phyloP scores from a whole-genome alignment of 1,139 yeast species.

The Zygoascus sp. region DNA sequence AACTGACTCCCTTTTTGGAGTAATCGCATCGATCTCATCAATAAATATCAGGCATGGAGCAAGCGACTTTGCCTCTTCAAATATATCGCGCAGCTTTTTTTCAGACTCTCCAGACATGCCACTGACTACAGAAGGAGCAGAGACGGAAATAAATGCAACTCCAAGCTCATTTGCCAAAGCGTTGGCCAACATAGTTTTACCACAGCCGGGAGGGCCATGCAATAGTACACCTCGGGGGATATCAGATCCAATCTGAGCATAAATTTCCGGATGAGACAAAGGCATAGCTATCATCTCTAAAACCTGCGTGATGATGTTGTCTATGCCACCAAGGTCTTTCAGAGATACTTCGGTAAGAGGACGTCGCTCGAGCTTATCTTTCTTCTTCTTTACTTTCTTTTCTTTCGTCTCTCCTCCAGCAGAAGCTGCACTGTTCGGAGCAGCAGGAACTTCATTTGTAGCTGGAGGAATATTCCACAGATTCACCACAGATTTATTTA shows the following conservation, averaged over 20 bases:
- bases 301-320: slow-evolving; percentile 71
- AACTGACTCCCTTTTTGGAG: slow-evolving; percentile 97
- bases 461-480: slow-evolving; percentile 50
- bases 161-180: slow-evolving; percentile 93
- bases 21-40: slow-evolving; percentile 96
- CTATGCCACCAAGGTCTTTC: slow-evolving; percentile 85
- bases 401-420: slow-evolving; percentile 18
- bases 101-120: slow-evolving; percentile 99
- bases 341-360: slow-evolving; percentile 40
- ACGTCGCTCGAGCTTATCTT: slow-evolving; percentile 20
- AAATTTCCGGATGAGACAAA: slow-evolving; percentile 87
- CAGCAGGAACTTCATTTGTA: slow-evolving; percentile 14
- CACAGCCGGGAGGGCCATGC: slow-evolving; percentile 99
- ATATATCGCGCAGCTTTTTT: slow-evolving; percentile 84
- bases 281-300: slow-evolving; percentile 92
- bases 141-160: slow-evolving; percentile 84
- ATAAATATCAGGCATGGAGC: slow-evolving; percentile 93
- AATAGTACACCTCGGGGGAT: slow-evolving; percentile 95
- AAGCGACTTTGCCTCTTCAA: slow-evolving; percentile 82
- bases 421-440: no score
- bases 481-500: slow-evolving; percentile 72
- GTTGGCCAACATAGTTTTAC: slow-evolving; percentile 93
- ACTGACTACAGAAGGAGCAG: slow-evolving; percentile 95
- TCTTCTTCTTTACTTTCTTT: slow-evolving; percentile 24
- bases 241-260: slow-evolving; percentile 80